Percentiles rank a stretch among this genome's conserved stretches.
phyloP scores from a whole-genome alignment of 371 early-diverging fungal species.

The Rhizomucor pusillus region DNA sequence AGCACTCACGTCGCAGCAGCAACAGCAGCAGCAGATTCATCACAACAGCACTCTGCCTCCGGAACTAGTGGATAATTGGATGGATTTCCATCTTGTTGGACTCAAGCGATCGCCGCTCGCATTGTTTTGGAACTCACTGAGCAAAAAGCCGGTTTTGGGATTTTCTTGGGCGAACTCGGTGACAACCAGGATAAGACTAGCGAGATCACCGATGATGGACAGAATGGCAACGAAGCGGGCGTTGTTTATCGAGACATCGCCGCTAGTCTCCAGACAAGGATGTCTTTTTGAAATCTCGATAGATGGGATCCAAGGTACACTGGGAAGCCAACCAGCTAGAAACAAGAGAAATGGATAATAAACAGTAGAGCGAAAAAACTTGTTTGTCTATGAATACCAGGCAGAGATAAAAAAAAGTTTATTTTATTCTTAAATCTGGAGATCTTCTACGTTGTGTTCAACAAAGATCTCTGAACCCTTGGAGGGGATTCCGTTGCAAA shows the following conservation, averaged over 20 bases:
- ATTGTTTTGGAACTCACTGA: slow-evolving; percentile 44
- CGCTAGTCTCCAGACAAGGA: slow-evolving; percentile 25
- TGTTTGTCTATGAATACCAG: background rate
- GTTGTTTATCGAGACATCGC: slow-evolving; percentile 43
- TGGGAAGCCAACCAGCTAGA: background rate
- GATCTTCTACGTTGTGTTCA: slow-evolving; percentile 14
- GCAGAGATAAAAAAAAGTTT: background rate
- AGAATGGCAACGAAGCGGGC: slow-evolving; percentile 24
- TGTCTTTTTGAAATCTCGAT: slow-evolving; percentile 33
- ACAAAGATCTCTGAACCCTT: slow-evolving; percentile 34
- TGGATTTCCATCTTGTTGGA: slow-evolving; percentile 28
- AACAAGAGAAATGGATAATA: background rate
- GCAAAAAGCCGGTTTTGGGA: slow-evolving; percentile 68
- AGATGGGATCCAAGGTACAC: slow-evolving; percentile 13
- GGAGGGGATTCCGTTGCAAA: slow-evolving; percentile 57
- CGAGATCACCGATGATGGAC: slow-evolving; percentile 37
- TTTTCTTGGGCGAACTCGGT: slow-evolving; percentile 77
- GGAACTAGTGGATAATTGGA: slow-evolving; percentile 24
- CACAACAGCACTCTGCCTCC: slow-evolving; percentile 1
- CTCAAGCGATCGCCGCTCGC: slow-evolving; percentile 22
- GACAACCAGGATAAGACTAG: slow-evolving; percentile 65
- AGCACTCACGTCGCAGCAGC: too few relatives aligned
- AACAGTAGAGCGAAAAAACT: background rate
- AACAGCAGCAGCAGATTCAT: background rate
- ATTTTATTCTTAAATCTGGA: slow-evolving; percentile 4